Evolutionary conservation across 805 yeast species (phyloP), one percentile per base, ranked within the genome.

Genomic region (Ogataea methylovora): DNA sequence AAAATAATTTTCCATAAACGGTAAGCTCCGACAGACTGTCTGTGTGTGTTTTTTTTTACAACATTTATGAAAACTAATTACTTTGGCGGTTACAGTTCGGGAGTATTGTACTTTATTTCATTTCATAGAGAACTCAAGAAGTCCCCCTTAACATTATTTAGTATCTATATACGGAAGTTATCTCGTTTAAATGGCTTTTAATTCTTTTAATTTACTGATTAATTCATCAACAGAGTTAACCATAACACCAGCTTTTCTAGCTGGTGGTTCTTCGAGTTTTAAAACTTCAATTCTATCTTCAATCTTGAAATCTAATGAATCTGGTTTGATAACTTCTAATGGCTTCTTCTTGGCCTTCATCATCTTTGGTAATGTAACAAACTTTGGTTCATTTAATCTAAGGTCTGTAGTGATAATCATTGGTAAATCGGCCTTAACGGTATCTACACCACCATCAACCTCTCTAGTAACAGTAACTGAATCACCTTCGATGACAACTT

Each of bases 341-440:
- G 95, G 95, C 69, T 86, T 88, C 76, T 88, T 88, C 69, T 92
- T 92, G 36, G 97, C 97, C 69, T 92, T 92, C 97, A 92, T 92
- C 66, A 88, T 75, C 59, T 90, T 92, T 40, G 96, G 97, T 54
- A 92, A 70, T 11, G 94, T 76, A n/a, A 94, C 95, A 52, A 86
- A 92, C 49, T 97, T 79, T 29, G 99, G 98, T 54, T 77, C 92
- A 58, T 92, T 92, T 52, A 92, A 73, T 60, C 98, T 80, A 48
- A 92, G 69, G 58, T 92, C 99, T 3, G 97, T 82, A 19, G 97
- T 88, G 48, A 92, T 74, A 35, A 92, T 73, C 65, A 87, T 52
- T 27, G 98, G 98, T 39, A 88, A 69, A 39, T 73, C 64, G 22
- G 95, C 84, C 33, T 71, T 68, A 38, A 92, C 67, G 11, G 84